Percentiles rank a stretch among this genome's conserved stretches.
Conservation (phyloP, 208 protist species). For the Leptomonas pyrrhocoris region DNA sequence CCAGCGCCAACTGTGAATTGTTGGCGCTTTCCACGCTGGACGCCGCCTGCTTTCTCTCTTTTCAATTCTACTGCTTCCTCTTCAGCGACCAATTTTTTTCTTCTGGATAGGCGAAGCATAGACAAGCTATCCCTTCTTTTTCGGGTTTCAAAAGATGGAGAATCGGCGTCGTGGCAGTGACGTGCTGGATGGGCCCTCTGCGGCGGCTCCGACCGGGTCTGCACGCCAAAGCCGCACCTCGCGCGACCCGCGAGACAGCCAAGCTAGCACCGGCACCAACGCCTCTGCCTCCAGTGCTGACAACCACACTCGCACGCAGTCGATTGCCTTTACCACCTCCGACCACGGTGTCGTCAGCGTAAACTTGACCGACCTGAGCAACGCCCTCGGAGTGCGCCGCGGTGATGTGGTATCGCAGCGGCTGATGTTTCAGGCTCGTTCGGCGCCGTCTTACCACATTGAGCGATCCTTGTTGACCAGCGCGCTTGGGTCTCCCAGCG, state of each 20-base stretch:
- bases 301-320: constrained; percentile 1
- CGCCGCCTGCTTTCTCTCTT: no score
- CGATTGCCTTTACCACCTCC: constrained; percentile 16
- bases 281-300: neutral
- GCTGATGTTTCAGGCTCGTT: constrained; percentile 20
- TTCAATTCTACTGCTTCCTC: no score
- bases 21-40: no score
- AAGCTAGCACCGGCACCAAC: constrained; percentile 21
- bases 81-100: no score
- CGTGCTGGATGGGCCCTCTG: neutral
- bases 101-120: no score
- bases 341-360: constrained; percentile 27
- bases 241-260: constrained; percentile 16
- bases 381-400: constrained; percentile 26
- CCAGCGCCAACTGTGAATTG: no score
- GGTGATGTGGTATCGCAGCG: constrained; percentile 28
- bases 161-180: neutral
- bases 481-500: neutral
- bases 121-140: neutral
- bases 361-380: constrained; percentile 27
- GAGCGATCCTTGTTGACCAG: constrained; percentile 14
- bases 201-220: neutral
- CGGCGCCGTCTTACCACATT: constrained; percentile 15
- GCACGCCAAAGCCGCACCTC: constrained; percentile 1
- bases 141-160: constrained; percentile 1